Evolutionary conservation across 257 asterid species (phyloP), one percentile per base, ranked within the genome.

Genomic region (Plantago elongata): DNA sequence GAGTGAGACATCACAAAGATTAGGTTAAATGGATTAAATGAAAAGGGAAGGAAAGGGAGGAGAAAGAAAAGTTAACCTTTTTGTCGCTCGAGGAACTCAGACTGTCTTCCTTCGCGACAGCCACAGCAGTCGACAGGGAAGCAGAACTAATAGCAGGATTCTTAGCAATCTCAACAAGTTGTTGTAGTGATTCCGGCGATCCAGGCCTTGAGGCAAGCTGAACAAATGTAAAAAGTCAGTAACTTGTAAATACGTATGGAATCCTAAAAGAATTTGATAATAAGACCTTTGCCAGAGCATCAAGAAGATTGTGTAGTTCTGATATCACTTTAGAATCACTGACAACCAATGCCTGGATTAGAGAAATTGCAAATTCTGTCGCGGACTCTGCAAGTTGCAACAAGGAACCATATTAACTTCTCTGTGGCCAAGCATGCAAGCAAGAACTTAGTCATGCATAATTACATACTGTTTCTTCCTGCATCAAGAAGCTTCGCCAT

Each of bases 191-290:
- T 72, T 93, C 96, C 0, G 97, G 99, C 75, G 96, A 87, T 56
- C 95, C 99, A 70, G 99, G 97, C 75, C 97, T 85, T 68, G 94
- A 84, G 15, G 99, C 99, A 69, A 93, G 78, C 99, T 93, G 87
- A 55, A 75, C 51, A 51, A 48, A 16, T 14, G 30, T 49, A 71
- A 73, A 40, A 18, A 50, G 17, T 75, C 66, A 81, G 79, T 48
- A 65, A 56, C 74, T 45, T 38, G 14, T 62, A 50, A 59, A 57
- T 51, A 22, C 22, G 16, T 17, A 38, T 30, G 34, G 42, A 27
- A 50, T 9, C 11, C 60, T 46, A 45, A 13, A 30, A 51, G 63
- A 49, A 45, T 48, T 22, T 51, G 67, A 67, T 52, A 48, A 66
- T 8, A 75, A 37, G 82, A 73, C 99, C 96, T 89, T 93, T 18